Percentiles rank a stretch among this genome's conserved stretches.
phyloP scores from a whole-genome alignment of 495 filamentous ascomycete genomes.

The Penicillium coffeae region DNA sequence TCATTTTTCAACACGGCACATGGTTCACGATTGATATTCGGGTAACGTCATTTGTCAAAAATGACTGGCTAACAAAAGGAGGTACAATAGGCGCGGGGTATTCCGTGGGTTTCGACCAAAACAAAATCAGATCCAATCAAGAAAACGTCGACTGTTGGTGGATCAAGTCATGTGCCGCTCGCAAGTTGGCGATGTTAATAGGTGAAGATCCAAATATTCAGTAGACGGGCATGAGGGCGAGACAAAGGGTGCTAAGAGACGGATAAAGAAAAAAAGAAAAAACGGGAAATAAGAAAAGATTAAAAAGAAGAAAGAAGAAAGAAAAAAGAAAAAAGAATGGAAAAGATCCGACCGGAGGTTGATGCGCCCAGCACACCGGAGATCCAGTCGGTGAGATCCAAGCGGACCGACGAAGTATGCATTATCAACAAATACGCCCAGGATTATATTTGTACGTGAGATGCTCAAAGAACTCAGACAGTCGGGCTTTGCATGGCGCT shows the following conservation, averaged over 20 bases:
- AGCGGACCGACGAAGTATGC: constrained; percentile 2
- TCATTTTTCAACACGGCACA: constrained; percentile 1
- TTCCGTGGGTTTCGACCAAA: constrained; percentile 18
- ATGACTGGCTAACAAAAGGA: constrained; percentile 5
- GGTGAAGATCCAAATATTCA: constrained; percentile 5
- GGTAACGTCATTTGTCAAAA: constrained; percentile 16
- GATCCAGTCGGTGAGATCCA: constrained; percentile 1
- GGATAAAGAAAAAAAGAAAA: neutral
- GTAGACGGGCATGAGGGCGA: constrained; percentile 5
- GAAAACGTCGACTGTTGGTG: constrained; percentile 8
- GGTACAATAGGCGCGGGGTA: constrained; percentile 23
- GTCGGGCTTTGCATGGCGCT: constrained; percentile 15
- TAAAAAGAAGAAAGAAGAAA: constrained; percentile 1
- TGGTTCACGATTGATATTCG: constrained; percentile 13
- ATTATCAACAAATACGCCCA: constrained; percentile 16
- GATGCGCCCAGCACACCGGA: constrained; percentile 25
- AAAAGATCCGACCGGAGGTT: constrained; percentile 9
- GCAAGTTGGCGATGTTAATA: no score
- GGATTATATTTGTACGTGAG: neutral
- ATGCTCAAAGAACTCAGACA: constrained; percentile 14
- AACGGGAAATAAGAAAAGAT: neutral
- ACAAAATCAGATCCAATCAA: constrained; percentile 11
- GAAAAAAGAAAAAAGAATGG: constrained; percentile 8
- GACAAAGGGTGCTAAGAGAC: constrained; percentile 1
- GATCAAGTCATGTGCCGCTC: neutral